These are phyloP conservation scores for Brassica cretica DNA, from an alignment of 345 rosid species.

Conservation along the genomic window DNA sequence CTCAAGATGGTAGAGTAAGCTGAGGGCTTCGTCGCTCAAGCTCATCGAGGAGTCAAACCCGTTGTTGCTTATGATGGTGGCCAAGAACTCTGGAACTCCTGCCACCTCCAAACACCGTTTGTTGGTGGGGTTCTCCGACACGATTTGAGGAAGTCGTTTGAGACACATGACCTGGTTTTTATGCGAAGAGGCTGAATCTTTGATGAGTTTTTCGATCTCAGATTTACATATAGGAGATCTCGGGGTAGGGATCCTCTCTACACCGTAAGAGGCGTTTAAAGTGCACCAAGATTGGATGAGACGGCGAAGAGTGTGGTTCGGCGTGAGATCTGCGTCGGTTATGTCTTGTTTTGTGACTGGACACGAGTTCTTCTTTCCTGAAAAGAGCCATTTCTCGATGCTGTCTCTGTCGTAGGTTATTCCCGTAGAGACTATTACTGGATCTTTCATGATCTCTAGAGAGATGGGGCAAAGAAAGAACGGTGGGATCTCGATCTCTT, in stretches of 20 bases:
- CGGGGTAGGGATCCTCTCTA: slow-evolving; percentile 89
- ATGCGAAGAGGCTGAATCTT: slow-evolving; percentile 49
- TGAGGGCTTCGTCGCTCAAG: slow-evolving; percentile 58
- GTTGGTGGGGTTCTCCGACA: slow-evolving; percentile 56
- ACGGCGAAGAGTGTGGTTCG: slow-evolving; percentile 85
- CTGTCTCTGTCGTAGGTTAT: slow-evolving; percentile 68
- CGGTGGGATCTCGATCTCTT: slow-evolving; percentile 61
- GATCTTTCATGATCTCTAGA: slow-evolving; percentile 72
- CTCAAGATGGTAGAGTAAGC: slow-evolving; percentile 58
- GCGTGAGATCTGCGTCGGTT: slow-evolving; percentile 61
- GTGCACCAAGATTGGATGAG: slow-evolving; percentile 94
- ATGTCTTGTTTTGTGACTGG: slow-evolving; percentile 74
- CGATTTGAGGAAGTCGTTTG: slow-evolving; percentile 51
- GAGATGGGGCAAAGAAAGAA: slow-evolving; percentile 76
- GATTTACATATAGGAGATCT: slow-evolving; percentile 60
- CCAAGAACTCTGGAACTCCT: slow-evolving; percentile 68
- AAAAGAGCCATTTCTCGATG: slow-evolving; percentile 67
- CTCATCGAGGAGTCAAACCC: slow-evolving; percentile 32
- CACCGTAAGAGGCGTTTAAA: slow-evolving; percentile 72
- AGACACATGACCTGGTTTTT: slow-evolving; percentile 52
- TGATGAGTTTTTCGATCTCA: slow-evolving; percentile 60
- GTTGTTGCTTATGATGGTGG: slow-evolving; percentile 37
- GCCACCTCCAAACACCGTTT: slow-evolving; percentile 71
- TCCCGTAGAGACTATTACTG: slow-evolving; percentile 62
- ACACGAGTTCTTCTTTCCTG: slow-evolving; percentile 53